phyloP scores from a whole-genome alignment of 148 eudicot genomes.

The Tetragonia tetragonoides region DNA sequence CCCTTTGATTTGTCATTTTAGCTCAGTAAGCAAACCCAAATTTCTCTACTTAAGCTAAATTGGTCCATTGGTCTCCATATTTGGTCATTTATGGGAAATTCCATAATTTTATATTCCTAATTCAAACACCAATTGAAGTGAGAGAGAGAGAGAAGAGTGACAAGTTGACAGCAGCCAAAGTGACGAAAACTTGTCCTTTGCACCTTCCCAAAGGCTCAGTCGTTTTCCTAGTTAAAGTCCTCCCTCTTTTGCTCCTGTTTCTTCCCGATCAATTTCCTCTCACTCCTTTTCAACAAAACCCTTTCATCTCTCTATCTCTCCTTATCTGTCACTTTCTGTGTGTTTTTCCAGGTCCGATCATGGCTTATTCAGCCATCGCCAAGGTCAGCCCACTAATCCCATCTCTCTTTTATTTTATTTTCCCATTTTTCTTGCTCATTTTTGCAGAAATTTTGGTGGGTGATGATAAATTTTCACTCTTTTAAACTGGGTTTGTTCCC shows the following conservation, averaged over 20 bases:
- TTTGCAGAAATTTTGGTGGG: neutral
- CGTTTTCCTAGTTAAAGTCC: conserved; percentile 14
- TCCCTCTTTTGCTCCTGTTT: neutral
- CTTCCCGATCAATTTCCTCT: neutral
- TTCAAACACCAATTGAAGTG: neutral
- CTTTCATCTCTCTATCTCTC: neutral
- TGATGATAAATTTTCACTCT: no score
- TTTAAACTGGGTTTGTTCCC: no score
- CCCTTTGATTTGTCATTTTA: neutral
- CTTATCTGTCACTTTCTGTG: neutral
- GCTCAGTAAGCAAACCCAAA: neutral
- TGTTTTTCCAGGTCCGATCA: conserved; percentile 22
- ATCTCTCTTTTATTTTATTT: neutral
- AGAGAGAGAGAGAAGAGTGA: neutral
- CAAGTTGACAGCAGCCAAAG: neutral
- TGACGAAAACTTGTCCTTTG: conserved; percentile 30
- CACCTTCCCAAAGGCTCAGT: conserved; percentile 35
- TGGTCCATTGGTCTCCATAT: conserved; percentile 10
- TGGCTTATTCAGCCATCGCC: conserved; percentile 48
- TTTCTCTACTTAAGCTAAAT: neutral
- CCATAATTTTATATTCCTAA: neutral
- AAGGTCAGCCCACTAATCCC: conserved; percentile 30
- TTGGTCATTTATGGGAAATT: conserved; percentile 23
- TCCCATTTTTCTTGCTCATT: neutral
- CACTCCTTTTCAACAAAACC: neutral